Conservation (phyloP, 2,329 filamentous ascomycete species). For the Colletotrichum sp. region DNA sequence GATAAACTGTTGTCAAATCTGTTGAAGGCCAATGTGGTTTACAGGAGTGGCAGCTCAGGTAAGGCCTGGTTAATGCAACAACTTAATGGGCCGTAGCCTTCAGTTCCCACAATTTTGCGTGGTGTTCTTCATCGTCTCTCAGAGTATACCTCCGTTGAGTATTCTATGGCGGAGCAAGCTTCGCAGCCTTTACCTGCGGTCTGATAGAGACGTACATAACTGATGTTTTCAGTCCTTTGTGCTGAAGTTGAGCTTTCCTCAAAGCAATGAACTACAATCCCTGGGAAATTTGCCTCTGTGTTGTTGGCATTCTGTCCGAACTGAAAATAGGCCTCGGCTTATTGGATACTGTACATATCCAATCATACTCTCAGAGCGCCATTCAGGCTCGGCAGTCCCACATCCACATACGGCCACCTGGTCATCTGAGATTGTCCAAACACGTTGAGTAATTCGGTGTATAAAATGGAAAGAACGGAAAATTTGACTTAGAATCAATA, state of each 20-base stretch:
- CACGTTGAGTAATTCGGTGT: neutral
- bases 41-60: fast-evolving
- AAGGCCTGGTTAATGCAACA: neutral
- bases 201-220: neutral
- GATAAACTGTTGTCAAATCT: fast-evolving
- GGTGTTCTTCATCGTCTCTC: neutral
- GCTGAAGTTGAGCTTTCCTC: neutral
- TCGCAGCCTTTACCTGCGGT: neutral
- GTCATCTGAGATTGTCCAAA: neutral
- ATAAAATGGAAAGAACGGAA: neutral
- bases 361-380: neutral
- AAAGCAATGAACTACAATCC: neutral
- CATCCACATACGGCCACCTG: neutral
- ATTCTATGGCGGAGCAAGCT: neutral
- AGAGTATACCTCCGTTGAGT: neutral
- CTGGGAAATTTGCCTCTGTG: neutral
- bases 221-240: neutral
- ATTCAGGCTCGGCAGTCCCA: neutral
- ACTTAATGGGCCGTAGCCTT: neutral
- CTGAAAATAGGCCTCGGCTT: neutral
- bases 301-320: neutral
- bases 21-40: neutral
- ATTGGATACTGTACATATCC: neutral
- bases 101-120: neutral
- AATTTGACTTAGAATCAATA: neutral